A percentile compares a stretch with the other conserved stretches of the same genome.
phyloP scores from a whole-genome alignment of 441 rosid species.

The Capsella rubella region DNA sequence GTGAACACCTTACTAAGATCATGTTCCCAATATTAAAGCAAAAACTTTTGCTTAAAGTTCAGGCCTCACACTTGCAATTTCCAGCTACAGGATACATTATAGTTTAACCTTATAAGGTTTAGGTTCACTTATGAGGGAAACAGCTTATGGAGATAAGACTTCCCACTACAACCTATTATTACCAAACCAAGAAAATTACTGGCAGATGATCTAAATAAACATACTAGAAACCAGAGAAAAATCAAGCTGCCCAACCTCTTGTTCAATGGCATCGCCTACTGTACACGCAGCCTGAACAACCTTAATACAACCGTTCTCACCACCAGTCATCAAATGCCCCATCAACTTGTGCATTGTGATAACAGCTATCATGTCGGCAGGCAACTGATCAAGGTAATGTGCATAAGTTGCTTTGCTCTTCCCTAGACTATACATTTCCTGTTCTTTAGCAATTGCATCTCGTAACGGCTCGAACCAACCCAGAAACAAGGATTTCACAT shows the following conservation, averaged over 20 bases:
- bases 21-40: conserved; percentile 11
- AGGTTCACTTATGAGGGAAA: conserved; percentile 6
- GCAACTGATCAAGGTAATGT: conserved; percentile 68
- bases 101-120: conserved; percentile 1
- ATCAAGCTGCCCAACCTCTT: conserved; percentile 68
- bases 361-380: conserved; percentile 88
- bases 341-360: conserved; percentile 92
- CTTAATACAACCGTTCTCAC: conserved; percentile 70
- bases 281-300: conserved; percentile 81
- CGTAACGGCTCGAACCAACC: conserved; percentile 97
- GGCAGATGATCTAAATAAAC: conserved; percentile 25
- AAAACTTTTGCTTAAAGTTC: background rate
- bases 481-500: conserved; percentile 84
- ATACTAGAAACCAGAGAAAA: conserved; percentile 31
- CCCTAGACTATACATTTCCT: conserved; percentile 60
- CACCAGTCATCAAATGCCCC: conserved; percentile 82
- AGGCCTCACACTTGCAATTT: conserved; percentile 23
- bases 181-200: conserved; percentile 11
- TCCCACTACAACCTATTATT: conserved; percentile 1
- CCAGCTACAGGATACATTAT: conserved; percentile 5
- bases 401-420: conserved; percentile 63
- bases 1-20: conserved; percentile 11
- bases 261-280: conserved; percentile 91
- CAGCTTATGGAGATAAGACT: conserved; percentile 5
- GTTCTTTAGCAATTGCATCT: conserved; percentile 77